Evolutionary conservation across 805 yeast genomes (phyloP).

Genomic region (Myxozyma sirexii): DNA sequence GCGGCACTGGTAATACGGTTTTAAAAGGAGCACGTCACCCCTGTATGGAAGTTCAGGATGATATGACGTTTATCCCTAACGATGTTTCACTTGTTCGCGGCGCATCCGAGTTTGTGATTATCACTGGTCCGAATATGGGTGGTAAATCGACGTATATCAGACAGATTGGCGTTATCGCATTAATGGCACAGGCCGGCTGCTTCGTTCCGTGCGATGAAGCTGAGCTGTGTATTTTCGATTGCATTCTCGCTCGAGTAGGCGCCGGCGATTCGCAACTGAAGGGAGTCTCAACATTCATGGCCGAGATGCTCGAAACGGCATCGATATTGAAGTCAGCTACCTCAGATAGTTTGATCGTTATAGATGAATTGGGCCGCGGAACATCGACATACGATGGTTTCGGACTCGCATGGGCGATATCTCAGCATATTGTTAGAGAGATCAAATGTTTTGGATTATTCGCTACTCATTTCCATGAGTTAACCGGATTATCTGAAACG

Average conservation of each 20-base stretch:
- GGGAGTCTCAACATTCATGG: slow-evolving; percentile 95
- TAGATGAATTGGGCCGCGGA: slow-evolving; percentile 93
- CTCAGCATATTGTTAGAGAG: slow-evolving; percentile 74
- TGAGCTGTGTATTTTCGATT: slow-evolving; percentile 82
- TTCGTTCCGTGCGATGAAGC: slow-evolving; percentile 81
- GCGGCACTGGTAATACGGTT: slow-evolving; percentile 48
- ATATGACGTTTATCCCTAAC: slow-evolving; percentile 85
- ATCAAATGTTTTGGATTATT: slow-evolving; percentile 80
- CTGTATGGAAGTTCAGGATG: slow-evolving; percentile 90
- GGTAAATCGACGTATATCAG: slow-evolving; percentile 93
- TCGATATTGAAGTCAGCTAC: slow-evolving; percentile 82
- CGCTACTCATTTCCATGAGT: slow-evolving; percentile 97
- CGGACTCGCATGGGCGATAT: slow-evolving; percentile 96
- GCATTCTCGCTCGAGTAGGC: slow-evolving; percentile 94
- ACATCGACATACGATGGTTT: slow-evolving; percentile 95
- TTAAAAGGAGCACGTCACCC: slow-evolving; percentile 90
- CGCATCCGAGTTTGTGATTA: slow-evolving; percentile 69
- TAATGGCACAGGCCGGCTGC: slow-evolving; percentile 88
- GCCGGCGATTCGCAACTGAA: slow-evolving; percentile 97
- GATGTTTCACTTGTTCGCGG: slow-evolving; percentile 70
- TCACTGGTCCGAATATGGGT: slow-evolving; percentile 98
- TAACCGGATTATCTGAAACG: slow-evolving; percentile 74
- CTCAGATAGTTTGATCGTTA: slow-evolving; percentile 73
- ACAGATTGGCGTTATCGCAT: slow-evolving; percentile 82
- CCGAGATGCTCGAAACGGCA: slow-evolving; percentile 94